Evolutionary conservation across 1,284 basidiomycete species (phyloP), one percentile per base, ranked within the genome.

Genomic region (Bjerkandera adusta): DNA sequence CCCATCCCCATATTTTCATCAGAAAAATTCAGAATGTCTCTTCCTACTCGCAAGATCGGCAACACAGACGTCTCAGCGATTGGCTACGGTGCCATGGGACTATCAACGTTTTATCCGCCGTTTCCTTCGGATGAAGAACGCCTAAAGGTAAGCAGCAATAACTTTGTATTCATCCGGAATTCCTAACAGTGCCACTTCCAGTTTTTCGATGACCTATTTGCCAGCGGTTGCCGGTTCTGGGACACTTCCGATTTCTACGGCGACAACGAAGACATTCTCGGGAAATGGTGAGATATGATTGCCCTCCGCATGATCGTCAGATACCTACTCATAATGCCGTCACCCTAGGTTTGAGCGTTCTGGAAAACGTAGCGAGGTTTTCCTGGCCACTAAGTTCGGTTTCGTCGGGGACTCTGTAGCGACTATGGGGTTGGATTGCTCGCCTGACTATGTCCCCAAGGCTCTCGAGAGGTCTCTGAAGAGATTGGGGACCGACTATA

Each of bases 361-460:
- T 0, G 69, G 68, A 3, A 68, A 69, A 56, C 62, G 69, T 5
- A 52, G 63, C 36, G 59, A 73, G 35, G 68, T 76, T 32, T 76
- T 76, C 59, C 65, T 76, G 2, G 72, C 69, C 0, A 75, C 73
- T 44, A 76, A 75, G 56, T 71, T 71, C 33, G 70, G 67, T n/a
- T 2, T 64, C 35, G 25, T 40, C 2, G 45, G 25, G 26, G 35
- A 47, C n/a, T 15, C 30, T 3, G 43, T 54, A 35, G 24, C 44
- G 13, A 29, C 13, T 7, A 29, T 25, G 25, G 15, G 26, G 5
- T 45, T 59, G 21, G 52, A 57, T 16, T 57, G 56, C n/a, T 50
- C 49, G 7, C 60, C 63, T n/a, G 65, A 62, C 16, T 64, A 65
- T 36, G 58, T 65, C 35, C 54, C 51, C 1, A 33, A 54, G 22